Evolutionary conservation across 2,329 filamentous ascomycete species (phyloP).

Genomic region (Aspergillus tamarii): DNA sequence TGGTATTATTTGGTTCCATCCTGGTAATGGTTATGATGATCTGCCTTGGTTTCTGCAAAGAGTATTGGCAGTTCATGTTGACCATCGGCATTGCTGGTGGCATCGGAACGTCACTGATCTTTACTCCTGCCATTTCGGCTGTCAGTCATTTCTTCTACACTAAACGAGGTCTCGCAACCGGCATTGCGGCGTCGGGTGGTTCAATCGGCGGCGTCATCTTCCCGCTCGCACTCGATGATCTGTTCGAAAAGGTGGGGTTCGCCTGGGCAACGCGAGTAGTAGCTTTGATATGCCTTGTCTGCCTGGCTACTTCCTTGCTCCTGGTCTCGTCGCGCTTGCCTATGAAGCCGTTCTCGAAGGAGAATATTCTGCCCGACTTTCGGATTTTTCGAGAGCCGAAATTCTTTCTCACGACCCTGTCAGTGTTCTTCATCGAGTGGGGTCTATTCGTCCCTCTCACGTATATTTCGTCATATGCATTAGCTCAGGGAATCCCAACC

Average conservation of each 20-base stretch:
- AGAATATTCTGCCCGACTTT: no score
- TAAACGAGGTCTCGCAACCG: constrained; percentile 77
- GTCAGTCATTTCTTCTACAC: constrained; percentile 81
- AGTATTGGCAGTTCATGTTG: constrained; percentile 86
- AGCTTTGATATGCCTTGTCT: constrained; percentile 32
- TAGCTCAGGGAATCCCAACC: constrained; percentile 24
- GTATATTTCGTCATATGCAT: no score
- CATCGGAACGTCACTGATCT: constrained; percentile 74
- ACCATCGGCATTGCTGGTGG: constrained; percentile 77
- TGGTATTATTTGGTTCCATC: no score
- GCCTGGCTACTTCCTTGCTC: no score
- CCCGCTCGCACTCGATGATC: constrained; percentile 52
- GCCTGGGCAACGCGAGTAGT: constrained; percentile 52
- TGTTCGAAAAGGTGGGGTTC: constrained; percentile 52
- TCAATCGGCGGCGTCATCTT: constrained; percentile 72
- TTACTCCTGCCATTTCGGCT: constrained; percentile 78
- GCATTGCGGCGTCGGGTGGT: constrained; percentile 76
- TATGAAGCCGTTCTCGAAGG: no score
- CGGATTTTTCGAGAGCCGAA: no score
- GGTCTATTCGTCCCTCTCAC: no score
- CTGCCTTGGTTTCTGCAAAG: constrained; percentile 68
- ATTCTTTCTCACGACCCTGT: no score
- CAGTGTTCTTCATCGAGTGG: no score
- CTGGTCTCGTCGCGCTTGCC: no score
- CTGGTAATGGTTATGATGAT: constrained; percentile 61